Base-by-base conservation (phyloP, 148 eudicot species). In the Silene latifolia region DNA sequence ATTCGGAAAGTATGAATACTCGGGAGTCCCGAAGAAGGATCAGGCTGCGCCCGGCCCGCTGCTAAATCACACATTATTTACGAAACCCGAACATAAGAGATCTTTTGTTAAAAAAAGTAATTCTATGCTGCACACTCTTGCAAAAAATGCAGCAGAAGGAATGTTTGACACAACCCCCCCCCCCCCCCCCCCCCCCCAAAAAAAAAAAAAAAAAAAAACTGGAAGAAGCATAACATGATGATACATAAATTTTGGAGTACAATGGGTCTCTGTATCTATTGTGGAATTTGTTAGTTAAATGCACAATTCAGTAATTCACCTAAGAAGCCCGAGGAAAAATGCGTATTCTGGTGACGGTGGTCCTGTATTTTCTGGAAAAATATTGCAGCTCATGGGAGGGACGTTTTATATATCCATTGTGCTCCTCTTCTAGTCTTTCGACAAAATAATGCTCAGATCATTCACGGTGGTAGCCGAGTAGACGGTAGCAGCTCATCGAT, bases 21-120 rank as follows among this genome's bases (percentile, higher is more conserved):
- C 71, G 69, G 35, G 71, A n/a, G n/a, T n/a, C n/a, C n/a, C n/a
- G n/a, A 6, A 14, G 42, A 56, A 57, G 11, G 76, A 65, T 71
- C 68, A 76, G 47, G 71, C 44, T 44, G n/a, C n/a, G n/a, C n/a
- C 60, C 54, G 2, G 18, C 75, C 15, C 48, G 53, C 10, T 47
- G 10, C 53, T 47, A 48, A 10, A n/a, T n/a, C n/a, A n/a, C n/a
- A n/a, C n/a, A n/a, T n/a, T n/a, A n/a, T n/a, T n/a, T n/a, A n/a
- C n/a, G n/a, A n/a, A n/a, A n/a, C n/a, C n/a, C n/a, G n/a, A 39
- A 39, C 44, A 39, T 6, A 39, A 39, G 44, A 39, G 44, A 39
- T 6, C 8, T 39, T 39, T 39, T 39, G 44, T 39, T 39, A 39
- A 39, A 39, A 39, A 12, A 51, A 5, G 56, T 51, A 15, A 51